phyloP scores from a whole-genome alignment of 352 stramenopile species.

The Phytophthora sp. region DNA sequence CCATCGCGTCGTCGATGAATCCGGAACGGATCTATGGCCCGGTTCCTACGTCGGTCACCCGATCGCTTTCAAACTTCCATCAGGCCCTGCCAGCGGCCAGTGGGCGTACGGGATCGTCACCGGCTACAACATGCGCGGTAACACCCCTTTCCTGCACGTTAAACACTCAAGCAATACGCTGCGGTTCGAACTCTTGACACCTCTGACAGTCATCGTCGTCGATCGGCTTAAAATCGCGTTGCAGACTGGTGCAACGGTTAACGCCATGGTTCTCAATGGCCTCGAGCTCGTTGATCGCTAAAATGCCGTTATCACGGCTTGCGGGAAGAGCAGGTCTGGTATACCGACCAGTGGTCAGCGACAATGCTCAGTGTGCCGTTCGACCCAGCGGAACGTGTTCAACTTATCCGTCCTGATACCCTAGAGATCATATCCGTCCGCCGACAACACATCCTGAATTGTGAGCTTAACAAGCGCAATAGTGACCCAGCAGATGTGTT shows the following conservation, averaged over 20 bases:
- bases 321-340: constrained; percentile 6
- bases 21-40: constrained; percentile 2
- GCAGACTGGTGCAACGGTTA: not conserved
- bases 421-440: not conserved
- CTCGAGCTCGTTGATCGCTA: constrained; percentile 5
- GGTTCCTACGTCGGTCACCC: constrained; percentile 13
- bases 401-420: constrained; percentile 3
- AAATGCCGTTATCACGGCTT: not conserved
- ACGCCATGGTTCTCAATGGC: not conserved
- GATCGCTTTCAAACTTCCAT: constrained; percentile 1
- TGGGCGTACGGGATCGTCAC: constrained; percentile 3
- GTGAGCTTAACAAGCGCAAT: not conserved
- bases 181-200: not conserved
- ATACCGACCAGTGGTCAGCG: not conserved
- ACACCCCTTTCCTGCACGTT: not conserved
- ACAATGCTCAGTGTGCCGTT: constrained; percentile 4
- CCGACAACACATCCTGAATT: constrained; percentile 7
- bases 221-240: constrained; percentile 6
- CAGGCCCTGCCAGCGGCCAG: not conserved
- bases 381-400: not conserved
- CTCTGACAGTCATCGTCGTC: not conserved
- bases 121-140: not conserved
- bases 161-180: not conserved
- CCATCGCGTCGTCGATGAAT: not conserved
- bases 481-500: not conserved